Conservation (phyloP, 768 basidiomycete genomes). For the Lentinus tigrinus region DNA sequence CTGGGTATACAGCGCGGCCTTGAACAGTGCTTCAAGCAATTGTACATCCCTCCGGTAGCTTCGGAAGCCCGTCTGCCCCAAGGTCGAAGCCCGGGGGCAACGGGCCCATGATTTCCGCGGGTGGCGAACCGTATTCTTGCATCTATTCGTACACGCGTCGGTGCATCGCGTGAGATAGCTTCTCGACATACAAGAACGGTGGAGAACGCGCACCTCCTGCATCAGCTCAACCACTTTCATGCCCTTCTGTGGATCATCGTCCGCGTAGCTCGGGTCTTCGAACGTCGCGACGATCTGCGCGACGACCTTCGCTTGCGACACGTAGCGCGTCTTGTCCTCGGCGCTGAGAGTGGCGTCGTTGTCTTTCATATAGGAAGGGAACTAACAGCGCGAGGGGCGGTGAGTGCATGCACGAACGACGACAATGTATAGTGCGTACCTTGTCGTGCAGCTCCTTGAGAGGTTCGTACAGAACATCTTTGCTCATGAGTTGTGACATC, state of each 20-base stretch:
- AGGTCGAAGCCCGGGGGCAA: slow-evolving; percentile 69
- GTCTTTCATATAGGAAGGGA: slow-evolving; percentile 70
- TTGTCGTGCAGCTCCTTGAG: slow-evolving; percentile 76
- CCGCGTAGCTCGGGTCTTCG: slow-evolving; percentile 57
- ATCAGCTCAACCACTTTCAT: slow-evolving; percentile 64
- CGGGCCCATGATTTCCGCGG: slow-evolving; percentile 79
- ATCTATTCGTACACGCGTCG: slow-evolving; percentile 44
- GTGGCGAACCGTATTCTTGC: slow-evolving; percentile 77
- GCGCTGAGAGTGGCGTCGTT: slow-evolving; percentile 51
- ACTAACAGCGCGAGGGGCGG: slow-evolving; percentile 43
- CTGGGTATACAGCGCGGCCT: too few species aligned
- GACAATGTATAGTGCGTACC: slow-evolving; percentile 36
- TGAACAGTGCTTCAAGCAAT: slow-evolving; percentile 22
- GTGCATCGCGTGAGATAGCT: neutral
- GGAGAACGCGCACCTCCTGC: slow-evolving; percentile 56
- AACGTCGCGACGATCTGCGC: slow-evolving; percentile 62
- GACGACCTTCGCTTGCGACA: slow-evolving; percentile 58
- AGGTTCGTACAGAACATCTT: slow-evolving; percentile 84
- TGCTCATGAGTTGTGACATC: slow-evolving; percentile 80
- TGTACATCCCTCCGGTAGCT: slow-evolving; percentile 40
- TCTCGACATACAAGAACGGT: neutral
- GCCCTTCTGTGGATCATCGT: slow-evolving; percentile 47
- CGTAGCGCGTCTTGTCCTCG: slow-evolving; percentile 64
- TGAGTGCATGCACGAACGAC: neutral
- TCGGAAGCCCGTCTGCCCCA: slow-evolving; percentile 53